Evolutionary conservation across 352 stramenopile species (phyloP).

Genomic region (Globisporangium parvum): DNA sequence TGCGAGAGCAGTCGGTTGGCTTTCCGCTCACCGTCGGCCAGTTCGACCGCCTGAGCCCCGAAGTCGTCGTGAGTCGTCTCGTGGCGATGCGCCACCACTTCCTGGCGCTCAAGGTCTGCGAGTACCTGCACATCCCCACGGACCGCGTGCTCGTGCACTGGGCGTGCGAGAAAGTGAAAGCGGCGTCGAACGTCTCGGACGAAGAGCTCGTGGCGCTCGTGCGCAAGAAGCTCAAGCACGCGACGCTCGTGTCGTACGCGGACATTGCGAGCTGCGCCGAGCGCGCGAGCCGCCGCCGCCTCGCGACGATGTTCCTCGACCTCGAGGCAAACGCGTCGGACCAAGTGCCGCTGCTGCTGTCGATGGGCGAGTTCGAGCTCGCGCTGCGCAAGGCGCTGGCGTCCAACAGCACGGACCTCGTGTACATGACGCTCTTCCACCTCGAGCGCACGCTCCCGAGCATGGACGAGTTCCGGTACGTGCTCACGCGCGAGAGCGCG

Average conservation of each 20-base stretch:
- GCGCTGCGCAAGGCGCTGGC: conserved; percentile 86
- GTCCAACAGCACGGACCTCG: conserved; percentile 86
- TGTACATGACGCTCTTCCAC: conserved; percentile 88
- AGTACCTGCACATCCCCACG: conserved; percentile 84
- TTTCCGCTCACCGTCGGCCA: conserved; percentile 79
- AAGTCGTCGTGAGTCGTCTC: conserved; percentile 84
- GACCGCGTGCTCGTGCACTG: conserved; percentile 88
- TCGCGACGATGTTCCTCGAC: conserved; percentile 89
- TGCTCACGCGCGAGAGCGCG: conserved; percentile 62
- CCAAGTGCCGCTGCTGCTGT: conserved; percentile 85
- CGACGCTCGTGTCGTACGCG: conserved; percentile 73
- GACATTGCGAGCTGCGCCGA: conserved; percentile 82
- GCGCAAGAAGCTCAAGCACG: conserved; percentile 80
- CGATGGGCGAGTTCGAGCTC: conserved; percentile 89
- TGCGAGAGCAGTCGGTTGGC: conserved; percentile 70
- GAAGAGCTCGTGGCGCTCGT: conserved; percentile 81
- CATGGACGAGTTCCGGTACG: conserved; percentile 77
- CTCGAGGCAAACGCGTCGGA: conserved; percentile 83
- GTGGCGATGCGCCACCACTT: conserved; percentile 84
- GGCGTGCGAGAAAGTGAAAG: conserved; percentile 88
- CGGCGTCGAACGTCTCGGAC: conserved; percentile 47
- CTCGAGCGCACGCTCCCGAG: conserved; percentile 72
- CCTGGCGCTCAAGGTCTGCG: conserved; percentile 88
- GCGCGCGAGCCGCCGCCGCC: conserved; percentile 66
- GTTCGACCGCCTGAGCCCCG: conserved; percentile 76